phyloP scores from a whole-genome alignment of 2,329 filamentous ascomycete species.

The Westerdykella sp. region DNA sequence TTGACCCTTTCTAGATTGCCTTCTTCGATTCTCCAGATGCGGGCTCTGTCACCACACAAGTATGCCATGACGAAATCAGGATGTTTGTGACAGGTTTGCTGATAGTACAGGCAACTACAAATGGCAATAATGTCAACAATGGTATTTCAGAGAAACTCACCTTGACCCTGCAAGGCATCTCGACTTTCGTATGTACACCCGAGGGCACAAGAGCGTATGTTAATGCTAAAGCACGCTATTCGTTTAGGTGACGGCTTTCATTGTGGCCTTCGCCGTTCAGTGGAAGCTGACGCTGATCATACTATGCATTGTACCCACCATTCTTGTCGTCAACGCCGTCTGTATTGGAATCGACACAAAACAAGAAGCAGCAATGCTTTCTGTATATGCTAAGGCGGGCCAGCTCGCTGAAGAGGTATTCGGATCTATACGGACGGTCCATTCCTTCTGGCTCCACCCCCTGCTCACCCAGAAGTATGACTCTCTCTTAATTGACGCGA shows the following conservation, averaged over 20 bases:
- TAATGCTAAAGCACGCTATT: slow-evolving; percentile 24
- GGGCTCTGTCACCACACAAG: slow-evolving; percentile 83
- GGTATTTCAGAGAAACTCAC: slow-evolving; percentile 56
- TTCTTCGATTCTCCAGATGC: slow-evolving; percentile 74
- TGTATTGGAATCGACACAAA: slow-evolving; percentile 33
- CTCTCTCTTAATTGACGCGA: slow-evolving; percentile 38
- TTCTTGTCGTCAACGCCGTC: slow-evolving; percentile 27
- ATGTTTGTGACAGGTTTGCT: no score
- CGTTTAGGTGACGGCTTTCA: slow-evolving; percentile 60
- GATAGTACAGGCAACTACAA: slow-evolving; percentile 62
- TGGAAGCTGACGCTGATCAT: slow-evolving; percentile 88
- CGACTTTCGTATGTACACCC: slow-evolving; percentile 51
- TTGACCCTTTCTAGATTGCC: slow-evolving; percentile 15
- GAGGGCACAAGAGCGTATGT: slow-evolving; percentile 11
- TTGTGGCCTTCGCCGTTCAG: slow-evolving; percentile 85
- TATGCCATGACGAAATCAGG: no score
- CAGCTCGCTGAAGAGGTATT: slow-evolving; percentile 48
- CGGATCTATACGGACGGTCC: slow-evolving; percentile 45
- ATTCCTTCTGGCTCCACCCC: slow-evolving; percentile 42
- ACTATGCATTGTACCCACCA: slow-evolving; percentile 44
- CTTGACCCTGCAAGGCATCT: slow-evolving; percentile 39
- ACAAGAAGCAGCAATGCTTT: slow-evolving; percentile 33
- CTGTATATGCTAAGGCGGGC: slow-evolving; percentile 42
- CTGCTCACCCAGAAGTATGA: slow-evolving; percentile 43
- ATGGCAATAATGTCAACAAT: slow-evolving; percentile 89